Conservation (phyloP, 306 rosid genomes). For the Luffa aegyptiaca region DNA sequence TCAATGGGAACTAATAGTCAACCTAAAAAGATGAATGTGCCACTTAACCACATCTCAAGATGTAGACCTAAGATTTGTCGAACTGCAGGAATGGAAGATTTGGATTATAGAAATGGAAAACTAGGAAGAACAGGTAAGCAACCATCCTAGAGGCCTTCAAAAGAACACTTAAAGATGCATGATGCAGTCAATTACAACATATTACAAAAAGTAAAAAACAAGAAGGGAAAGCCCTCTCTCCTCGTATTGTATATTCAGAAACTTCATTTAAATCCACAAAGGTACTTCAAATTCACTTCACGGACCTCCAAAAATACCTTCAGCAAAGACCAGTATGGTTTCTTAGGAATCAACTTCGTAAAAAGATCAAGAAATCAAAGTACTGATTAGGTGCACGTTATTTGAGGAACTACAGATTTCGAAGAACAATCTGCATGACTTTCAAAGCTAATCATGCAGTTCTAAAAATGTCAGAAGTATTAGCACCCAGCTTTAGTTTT, state of each 20-base stretch:
- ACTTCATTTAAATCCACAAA: neutral
- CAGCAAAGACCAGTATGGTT: neutral
- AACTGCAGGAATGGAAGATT: neutral
- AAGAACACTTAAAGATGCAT: neutral
- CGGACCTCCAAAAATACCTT: neutral
- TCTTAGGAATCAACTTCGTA: neutral
- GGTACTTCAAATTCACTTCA: conserved; percentile 1
- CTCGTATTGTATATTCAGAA: neutral
- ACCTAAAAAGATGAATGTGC: neutral
- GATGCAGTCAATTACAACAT: neutral
- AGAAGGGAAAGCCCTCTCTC: neutral
- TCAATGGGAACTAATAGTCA: neutral
- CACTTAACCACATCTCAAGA: neutral
- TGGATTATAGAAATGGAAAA: neutral
- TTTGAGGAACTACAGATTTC: neutral
- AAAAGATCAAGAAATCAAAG: neutral
- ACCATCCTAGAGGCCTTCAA: neutral
- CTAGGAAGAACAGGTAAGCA: neutral
- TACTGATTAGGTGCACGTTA: neutral
- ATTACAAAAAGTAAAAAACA: neutral
- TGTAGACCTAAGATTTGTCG: neutral
- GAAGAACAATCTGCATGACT: neutral
- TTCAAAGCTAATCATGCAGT: neutral
- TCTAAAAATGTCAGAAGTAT: neutral
- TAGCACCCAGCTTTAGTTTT: neutral